phyloP scores from a whole-genome alignment of 179 eudicot species.

The Silene vulgaris region DNA sequence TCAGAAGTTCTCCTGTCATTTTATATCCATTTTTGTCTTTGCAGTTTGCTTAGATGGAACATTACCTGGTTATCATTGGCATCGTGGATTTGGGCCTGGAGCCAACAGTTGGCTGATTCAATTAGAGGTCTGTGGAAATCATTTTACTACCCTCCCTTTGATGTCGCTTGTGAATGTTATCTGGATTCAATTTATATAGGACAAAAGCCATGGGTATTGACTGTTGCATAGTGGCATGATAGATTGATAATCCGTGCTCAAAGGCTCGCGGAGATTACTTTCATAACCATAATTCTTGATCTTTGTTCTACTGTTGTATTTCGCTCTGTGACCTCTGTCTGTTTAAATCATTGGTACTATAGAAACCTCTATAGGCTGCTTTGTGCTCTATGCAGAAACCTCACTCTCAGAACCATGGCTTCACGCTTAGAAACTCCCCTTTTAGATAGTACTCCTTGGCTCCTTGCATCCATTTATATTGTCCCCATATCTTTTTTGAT shows the following conservation, averaged over 20 bases:
- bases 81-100: constrained; percentile 80
- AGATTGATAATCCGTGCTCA: neutral
- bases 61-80: constrained; percentile 74
- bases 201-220: neutral
- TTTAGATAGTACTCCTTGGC: neutral
- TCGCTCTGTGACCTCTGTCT: neutral
- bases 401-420: too few species aligned
- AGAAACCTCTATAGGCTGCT: neutral
- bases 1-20: neutral
- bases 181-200: neutral
- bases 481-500: too few species aligned
- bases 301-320: neutral
- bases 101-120: constrained; percentile 86
- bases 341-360: neutral
- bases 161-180: neutral
- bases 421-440: neutral
- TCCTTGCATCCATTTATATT: too few species aligned
- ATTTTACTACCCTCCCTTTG: neutral
- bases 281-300: neutral
- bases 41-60: constrained; percentile 95
- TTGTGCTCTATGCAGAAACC: neutral
- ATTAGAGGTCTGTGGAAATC: constrained; percentile 65
- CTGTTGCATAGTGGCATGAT: neutral
- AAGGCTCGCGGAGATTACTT: neutral
- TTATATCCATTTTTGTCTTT: constrained; percentile 13